Base-by-base conservation (phyloP, 805 yeast species). In the Suhomyces xylopsoci region DNA sequence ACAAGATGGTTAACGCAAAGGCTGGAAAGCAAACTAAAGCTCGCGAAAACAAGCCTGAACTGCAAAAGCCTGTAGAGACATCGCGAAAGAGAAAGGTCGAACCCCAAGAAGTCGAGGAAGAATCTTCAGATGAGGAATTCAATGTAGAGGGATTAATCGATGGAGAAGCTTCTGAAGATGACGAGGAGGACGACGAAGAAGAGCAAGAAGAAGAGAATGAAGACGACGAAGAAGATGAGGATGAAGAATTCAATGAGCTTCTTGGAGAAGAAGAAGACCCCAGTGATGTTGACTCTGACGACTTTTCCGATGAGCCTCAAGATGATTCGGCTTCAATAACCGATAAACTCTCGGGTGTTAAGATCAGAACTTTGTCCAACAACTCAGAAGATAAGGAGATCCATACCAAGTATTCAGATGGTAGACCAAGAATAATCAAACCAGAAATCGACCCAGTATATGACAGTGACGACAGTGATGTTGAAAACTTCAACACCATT, bases 361-460 rank as follows among this genome's bases (percentile, higher is more conserved):
- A 77, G 58, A 76, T 85, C 30, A 77, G 81, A 54, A 71, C 83
- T 2, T 63, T 82, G 45, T 76, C 82, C 5, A 75, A 76, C 19
- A 52, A 42, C 28, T 19, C 17, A 25, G 14, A 46, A 22, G 68
- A 63, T 7, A 72, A 69, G 22, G 66, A 74, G 22, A 54, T 69
- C 15, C 66, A 60, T 41, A 75, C 87, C 22, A 78, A 77, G 58
- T 87, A 73, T 63, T 79, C 91, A 0, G 97, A 93, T 69, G 97
- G 98, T 7, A 74, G 80, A 36, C 83, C 84, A n/a, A 78, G 98
- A 65, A 69, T 85, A 5, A 76, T 92, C 51, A 83, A 81, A 62
- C 97, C 97, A 3, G 97, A 91, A 65, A 93, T 94, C 55, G 88
- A 90, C 36, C 98, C 99, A 5, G 84, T 83, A n/a, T 94, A 93